Evolutionary conservation across 805 yeast species (phyloP).

Genomic region (Starmerella davenportii): DNA sequence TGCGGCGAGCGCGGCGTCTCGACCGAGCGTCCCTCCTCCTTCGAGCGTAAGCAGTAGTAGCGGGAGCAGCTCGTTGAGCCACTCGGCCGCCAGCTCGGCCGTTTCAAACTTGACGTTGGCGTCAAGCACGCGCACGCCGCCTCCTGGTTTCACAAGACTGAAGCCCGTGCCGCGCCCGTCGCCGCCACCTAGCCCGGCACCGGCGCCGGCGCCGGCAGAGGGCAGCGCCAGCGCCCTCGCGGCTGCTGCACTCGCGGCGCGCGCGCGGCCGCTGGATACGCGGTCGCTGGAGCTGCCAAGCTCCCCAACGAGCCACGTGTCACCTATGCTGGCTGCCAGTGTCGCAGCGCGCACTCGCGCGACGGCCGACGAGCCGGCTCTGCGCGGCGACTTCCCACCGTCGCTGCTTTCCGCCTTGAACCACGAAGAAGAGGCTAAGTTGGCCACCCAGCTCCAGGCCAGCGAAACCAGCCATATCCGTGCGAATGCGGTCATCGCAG

Average conservation of each 20-base stretch:
- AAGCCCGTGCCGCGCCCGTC: too few relatives aligned
- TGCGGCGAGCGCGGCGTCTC: too few relatives aligned
- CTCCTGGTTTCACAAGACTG: too few relatives aligned
- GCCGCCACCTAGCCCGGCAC: too few relatives aligned
- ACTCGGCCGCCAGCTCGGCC: too few relatives aligned
- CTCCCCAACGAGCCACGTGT: background rate
- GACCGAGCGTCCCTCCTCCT: too few relatives aligned
- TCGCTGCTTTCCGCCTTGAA: background rate
- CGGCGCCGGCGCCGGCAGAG: too few relatives aligned
- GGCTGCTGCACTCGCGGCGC: background rate
- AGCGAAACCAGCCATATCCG: background rate
- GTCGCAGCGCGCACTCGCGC: background rate
- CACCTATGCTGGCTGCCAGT: background rate
- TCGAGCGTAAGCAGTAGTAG: too few relatives aligned
- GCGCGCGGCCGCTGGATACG: background rate
- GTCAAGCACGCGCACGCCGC: too few relatives aligned
- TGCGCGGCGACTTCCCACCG: background rate
- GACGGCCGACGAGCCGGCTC: background rate
- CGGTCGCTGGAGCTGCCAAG: background rate
- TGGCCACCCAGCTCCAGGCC: background rate
- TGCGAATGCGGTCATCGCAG: background rate
- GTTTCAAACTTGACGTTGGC: too few relatives aligned
- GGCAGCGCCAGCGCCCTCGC: too few relatives aligned
- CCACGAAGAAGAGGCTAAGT: background rate
- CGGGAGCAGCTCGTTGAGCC: too few relatives aligned